phyloP scores from a whole-genome alignment of 345 rosid genomes.

The Dipteronia dyeriana region DNA sequence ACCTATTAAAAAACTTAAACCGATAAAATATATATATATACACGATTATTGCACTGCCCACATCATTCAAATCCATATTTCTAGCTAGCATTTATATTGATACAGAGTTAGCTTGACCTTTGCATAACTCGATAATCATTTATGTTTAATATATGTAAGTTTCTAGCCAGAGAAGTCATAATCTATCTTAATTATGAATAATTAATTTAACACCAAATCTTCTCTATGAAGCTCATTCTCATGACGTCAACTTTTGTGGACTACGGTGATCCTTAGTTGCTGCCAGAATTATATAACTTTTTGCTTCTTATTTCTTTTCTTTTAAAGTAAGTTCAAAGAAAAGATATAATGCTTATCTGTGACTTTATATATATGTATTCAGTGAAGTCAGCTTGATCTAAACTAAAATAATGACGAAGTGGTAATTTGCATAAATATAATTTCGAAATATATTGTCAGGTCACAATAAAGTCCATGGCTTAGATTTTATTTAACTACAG shows the following conservation, averaged over 20 bases:
- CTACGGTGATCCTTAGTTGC: background rate
- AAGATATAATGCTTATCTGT: background rate
- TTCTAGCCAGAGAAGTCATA: background rate
- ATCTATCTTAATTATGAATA: background rate
- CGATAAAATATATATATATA: no score
- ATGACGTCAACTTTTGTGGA: background rate
- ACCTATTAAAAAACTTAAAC: no score
- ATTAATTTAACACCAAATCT: background rate
- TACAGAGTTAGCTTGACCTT: no score
- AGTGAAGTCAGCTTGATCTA: background rate
- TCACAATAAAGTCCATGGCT: background rate
- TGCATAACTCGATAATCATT: no score
- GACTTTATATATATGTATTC: background rate
- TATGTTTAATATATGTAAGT: background rate
- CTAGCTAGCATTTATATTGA: no score
- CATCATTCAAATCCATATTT: no score
- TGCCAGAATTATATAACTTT: background rate
- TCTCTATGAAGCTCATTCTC: conserved; percentile 1
- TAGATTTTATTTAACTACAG: background rate
- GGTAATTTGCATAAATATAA: background rate
- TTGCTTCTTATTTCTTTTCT: background rate
- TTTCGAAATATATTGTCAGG: background rate
- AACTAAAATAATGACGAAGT: background rate
- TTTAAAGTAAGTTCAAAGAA: background rate
- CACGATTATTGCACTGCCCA: no score